Base-by-base conservation (phyloP, 768 basidiomycete genomes). In the Boletus coccyginus region DNA sequence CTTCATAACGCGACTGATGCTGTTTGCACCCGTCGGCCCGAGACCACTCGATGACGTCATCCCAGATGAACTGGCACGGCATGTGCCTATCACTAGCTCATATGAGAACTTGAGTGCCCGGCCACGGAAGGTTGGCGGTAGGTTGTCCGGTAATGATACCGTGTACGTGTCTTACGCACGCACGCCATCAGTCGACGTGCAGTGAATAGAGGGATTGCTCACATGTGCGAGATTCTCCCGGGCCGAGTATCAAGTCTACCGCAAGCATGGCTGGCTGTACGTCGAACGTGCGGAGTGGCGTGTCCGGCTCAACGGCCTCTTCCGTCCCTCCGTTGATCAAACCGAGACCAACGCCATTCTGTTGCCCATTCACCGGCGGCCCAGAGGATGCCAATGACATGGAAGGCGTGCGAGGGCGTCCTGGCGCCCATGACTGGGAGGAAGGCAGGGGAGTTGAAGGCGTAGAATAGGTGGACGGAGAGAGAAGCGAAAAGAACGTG, bases 121-220 rank as follows among this genome's bases (percentile, higher is more conserved):
- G 3, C 97, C 96, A 45, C 83, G 81, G 74, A 91, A 97, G 0
- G 94, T 93, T 0, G 97, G 97, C 2, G 97, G 97, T 0, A 98
- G 76, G 53, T 83, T 83, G 12, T 83, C 77, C 0, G 97, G 96
- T 1, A 99, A 75, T 1, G 74, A 72, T 13, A 95, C 73, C 1
- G 81, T 81, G 70, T 97, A 98, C 1, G 86, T 86, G 70, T 90
- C 95, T 98, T 66, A 50, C 13, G 12, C 33, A 43, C 16, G 27
- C 53, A n/a, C 24, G 38, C 57, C 29, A 46, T 46, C 16, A 59
- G 29, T 14, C 13, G 0, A 11, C 8, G 31, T 9, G 29, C 8
- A 2, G 11, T 17, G 9, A 45, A 47, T 7, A 45, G 6, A 17
- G 27, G 14, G 21, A 21, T 10, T 9, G 40, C 70, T 65, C 67